A percentile compares a stretch with the other conserved stretches of the same genome.
These are phyloP conservation scores for Neopestalotiopsis rosae DNA, from an alignment of 2,329 filamentous ascomycete species.

Conservation along the genomic window DNA sequence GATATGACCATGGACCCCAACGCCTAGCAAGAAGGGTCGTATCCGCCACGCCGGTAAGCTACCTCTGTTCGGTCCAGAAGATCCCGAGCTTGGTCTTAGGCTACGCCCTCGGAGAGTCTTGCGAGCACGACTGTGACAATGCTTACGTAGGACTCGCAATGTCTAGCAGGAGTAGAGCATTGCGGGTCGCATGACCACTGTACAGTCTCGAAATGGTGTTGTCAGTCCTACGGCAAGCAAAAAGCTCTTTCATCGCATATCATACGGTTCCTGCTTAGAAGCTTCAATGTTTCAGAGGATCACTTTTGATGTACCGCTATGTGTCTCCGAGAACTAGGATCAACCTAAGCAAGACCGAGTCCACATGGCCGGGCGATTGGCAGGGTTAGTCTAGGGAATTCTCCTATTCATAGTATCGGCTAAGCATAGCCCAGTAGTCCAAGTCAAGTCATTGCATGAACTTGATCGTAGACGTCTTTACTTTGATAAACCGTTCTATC, in stretches of 20 bases:
- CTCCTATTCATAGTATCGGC: background rate
- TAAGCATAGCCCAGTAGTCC: background rate
- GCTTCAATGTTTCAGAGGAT: no score
- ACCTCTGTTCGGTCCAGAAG: background rate
- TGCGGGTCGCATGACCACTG: no score
- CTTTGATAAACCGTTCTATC: no score
- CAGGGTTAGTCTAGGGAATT: background rate
- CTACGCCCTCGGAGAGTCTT: background rate
- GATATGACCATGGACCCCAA: background rate
- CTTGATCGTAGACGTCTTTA: no score
- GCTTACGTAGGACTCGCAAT: background rate
- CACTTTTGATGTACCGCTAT: background rate
- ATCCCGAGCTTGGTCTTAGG: background rate
- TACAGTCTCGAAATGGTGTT: no score
- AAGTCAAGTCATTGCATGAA: no score
- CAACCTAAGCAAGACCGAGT: background rate
- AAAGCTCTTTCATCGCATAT: no score
- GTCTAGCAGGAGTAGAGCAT: no score
- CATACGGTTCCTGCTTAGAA: no score
- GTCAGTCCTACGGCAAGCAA: no score
- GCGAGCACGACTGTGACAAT: background rate
- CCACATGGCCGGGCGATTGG: background rate
- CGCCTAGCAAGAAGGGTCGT: background rate
- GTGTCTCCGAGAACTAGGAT: background rate
- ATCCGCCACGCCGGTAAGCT: background rate